phyloP scores from a whole-genome alignment of 225 moss, liverwort and hornwort genomes.

The Marchantia paleacea region DNA sequence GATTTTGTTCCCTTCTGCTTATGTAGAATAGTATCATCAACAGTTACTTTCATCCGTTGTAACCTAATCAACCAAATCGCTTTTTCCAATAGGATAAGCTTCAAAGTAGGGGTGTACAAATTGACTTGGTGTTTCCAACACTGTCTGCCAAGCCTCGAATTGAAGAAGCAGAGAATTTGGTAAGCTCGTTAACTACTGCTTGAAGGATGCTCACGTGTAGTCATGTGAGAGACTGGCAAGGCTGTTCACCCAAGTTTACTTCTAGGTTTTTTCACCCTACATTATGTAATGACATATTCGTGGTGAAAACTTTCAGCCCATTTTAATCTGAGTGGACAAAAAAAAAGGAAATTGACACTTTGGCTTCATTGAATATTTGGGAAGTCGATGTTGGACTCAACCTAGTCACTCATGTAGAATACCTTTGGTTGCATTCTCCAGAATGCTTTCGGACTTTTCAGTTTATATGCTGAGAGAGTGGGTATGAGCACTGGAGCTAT shows the following conservation, averaged over 20 bases:
- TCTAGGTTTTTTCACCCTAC: too few relatives aligned
- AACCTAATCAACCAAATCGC: neutral
- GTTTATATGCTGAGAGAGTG: conserved; percentile 78
- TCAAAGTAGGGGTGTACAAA: conserved; percentile 63
- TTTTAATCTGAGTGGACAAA: too few relatives aligned
- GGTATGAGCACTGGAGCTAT: conserved; percentile 70
- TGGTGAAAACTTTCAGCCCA: too few relatives aligned
- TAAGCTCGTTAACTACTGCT: conserved; percentile 24
- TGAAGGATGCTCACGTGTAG: neutral
- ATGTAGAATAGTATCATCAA: neutral
- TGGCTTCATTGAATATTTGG: too few relatives aligned
- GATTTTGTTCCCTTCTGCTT: neutral
- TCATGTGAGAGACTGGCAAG: neutral
- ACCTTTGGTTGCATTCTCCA: conserved; percentile 20
- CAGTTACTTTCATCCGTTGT: neutral
- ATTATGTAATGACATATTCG: too few relatives aligned
- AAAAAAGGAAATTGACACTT: too few relatives aligned
- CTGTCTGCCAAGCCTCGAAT: conserved; percentile 76
- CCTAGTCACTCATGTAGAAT: neutral
- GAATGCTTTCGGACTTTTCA: conserved; percentile 86
- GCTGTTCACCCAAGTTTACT: too few relatives aligned
- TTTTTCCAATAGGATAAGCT: conserved; percentile 53
- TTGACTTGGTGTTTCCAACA: conserved; percentile 71
- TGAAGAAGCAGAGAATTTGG: conserved; percentile 86
- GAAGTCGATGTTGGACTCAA: too few relatives aligned